phyloP scores from a whole-genome alignment of 352 stramenopile species.

The Phytophthora brassicae region DNA sequence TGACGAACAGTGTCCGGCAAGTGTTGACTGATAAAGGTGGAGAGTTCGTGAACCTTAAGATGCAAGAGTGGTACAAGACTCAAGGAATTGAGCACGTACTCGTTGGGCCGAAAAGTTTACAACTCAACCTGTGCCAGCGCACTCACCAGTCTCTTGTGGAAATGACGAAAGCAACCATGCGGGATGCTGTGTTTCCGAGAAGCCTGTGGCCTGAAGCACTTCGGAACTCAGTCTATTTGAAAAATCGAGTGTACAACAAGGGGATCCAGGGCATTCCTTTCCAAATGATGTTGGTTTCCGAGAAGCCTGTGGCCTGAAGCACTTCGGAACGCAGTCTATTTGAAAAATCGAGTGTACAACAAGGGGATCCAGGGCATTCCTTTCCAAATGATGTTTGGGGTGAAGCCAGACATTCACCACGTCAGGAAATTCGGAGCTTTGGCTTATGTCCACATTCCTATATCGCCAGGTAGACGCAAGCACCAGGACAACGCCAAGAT shows the following conservation, averaged over 20 bases:
- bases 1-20: not conserved
- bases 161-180: conserved; percentile 4
- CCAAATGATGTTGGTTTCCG: too few relatives aligned
- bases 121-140: conserved; percentile 11
- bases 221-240: conserved; percentile 9
- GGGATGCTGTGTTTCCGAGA: not conserved
- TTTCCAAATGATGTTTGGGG: conserved; percentile 9
- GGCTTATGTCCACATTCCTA: not conserved
- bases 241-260: conserved; percentile 10
- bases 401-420: conserved; percentile 11
- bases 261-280: not conserved
- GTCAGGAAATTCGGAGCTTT: conserved; percentile 11
- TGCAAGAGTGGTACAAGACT: conserved; percentile 2
- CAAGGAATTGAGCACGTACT: conserved; percentile 8
- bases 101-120: conserved; percentile 14
- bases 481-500: conserved; percentile 5
- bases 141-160: conserved; percentile 7
- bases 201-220: conserved; percentile 8
- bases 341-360: conserved; percentile 13
- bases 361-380: conserved; percentile 1
- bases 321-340: conserved; percentile 11
- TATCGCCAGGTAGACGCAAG: not conserved
- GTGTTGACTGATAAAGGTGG: conserved; percentile 9
- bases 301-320: conserved; percentile 4
- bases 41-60: conserved; percentile 2